phyloP scores from a whole-genome alignment of 768 basidiomycete genomes.

The Macrolepiota fuliginosa region DNA sequence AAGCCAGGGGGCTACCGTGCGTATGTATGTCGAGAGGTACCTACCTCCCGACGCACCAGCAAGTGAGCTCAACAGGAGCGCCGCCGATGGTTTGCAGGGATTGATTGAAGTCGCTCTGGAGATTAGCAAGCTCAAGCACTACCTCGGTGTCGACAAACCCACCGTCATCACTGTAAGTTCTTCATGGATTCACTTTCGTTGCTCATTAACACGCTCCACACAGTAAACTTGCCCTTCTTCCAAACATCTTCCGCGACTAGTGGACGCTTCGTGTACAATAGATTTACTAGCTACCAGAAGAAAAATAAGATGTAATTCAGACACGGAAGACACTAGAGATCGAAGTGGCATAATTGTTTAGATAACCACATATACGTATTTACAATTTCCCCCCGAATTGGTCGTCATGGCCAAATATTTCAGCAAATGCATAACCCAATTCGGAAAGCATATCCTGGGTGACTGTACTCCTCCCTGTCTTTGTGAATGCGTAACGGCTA shows the following conservation, averaged over 20 bases:
- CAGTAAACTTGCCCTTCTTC: conserved; percentile 3
- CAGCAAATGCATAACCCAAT: conserved; percentile 65
- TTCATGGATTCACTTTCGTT: neutral
- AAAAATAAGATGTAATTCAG: neutral
- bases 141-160: conserved; percentile 84
- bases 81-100: conserved; percentile 89
- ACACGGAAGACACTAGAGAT: neutral
- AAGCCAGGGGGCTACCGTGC: conserved; percentile 92
- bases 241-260: neutral
- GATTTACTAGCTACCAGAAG: neutral
- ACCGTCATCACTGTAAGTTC: conserved; percentile 90
- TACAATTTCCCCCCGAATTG: conserved; percentile 36
- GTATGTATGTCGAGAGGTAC: conserved; percentile 95
- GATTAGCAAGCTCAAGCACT: conserved; percentile 81
- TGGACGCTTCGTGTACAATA: neutral
- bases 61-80: conserved; percentile 67
- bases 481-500: conserved; percentile 71
- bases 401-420: conserved; percentile 61
- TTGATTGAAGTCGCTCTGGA: conserved; percentile 93
- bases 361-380: neutral
- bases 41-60: conserved; percentile 67
- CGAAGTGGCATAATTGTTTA: neutral
- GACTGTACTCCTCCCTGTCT: conserved; percentile 76
- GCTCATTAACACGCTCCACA: neutral
- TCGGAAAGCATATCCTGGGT: conserved; percentile 76